These are phyloP conservation scores for Candida pseudocylindracea DNA, from an alignment of 1,139 yeast genomes.

Conservation along the genomic window DNA sequence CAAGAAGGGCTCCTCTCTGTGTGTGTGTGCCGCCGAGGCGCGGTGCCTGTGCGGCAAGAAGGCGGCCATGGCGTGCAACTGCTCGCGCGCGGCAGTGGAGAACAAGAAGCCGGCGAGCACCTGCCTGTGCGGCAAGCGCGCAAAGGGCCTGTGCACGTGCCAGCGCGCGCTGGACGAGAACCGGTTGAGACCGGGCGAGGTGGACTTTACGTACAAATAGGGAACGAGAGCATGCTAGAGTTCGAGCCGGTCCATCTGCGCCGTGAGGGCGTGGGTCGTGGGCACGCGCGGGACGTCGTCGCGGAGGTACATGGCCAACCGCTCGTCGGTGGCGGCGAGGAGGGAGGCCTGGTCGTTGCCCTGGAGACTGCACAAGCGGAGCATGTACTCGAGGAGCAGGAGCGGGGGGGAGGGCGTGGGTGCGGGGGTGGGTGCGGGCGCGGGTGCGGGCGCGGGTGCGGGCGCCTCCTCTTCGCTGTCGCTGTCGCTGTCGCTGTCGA, in stretches of 20 bases:
- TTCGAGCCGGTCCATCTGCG: too few species aligned
- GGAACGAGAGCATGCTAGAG: too few species aligned
- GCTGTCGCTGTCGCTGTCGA: conserved; percentile 8
- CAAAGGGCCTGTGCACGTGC: conserved; percentile 18
- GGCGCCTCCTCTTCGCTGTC: conserved; percentile 8
- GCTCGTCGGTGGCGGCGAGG: conserved; percentile 40
- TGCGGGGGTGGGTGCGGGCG: not conserved
- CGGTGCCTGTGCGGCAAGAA: conserved; percentile 27
- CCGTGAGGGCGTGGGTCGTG: too few species aligned
- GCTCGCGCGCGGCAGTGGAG: conserved; percentile 18
- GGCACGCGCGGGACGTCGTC: conserved; percentile 18
- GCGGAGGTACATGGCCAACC: conserved; percentile 35
- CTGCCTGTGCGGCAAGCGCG: conserved; percentile 25
- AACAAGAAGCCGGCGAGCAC: conserved; percentile 14
- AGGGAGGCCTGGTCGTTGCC: conserved; percentile 34
- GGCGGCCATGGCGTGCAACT: conserved; percentile 22
- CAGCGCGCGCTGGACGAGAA: conserved; percentile 14
- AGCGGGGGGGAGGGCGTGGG: not conserved
- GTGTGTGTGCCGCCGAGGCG: conserved; percentile 25
- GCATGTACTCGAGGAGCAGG: conserved; percentile 33
- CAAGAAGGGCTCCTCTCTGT: conserved; percentile 10
- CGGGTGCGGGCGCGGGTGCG: not conserved
- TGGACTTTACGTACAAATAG: conserved; percentile 12
- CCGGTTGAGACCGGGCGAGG: conserved; percentile 23
- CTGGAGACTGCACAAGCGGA: conserved; percentile 42